A percentile compares a stretch with the other conserved stretches of the same genome.
These are phyloP conservation scores for Mucuna pruriens DNA, from an alignment of 306 rosid genomes.

Conservation along the genomic window DNA sequence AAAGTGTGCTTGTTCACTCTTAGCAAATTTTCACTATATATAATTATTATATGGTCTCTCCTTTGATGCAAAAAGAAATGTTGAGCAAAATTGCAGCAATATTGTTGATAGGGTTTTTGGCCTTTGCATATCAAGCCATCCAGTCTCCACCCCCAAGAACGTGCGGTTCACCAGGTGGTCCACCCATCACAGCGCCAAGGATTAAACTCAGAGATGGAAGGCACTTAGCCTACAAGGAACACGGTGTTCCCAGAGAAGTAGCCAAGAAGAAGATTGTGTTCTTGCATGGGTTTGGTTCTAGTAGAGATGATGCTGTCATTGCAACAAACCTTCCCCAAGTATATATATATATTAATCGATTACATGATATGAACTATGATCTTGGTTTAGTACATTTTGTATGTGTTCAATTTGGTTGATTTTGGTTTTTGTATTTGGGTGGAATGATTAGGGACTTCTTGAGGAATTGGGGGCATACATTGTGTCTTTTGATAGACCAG, in stretches of 20 bases:
- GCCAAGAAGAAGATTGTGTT: conserved; percentile 58
- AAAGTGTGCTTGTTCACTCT: too few relatives aligned
- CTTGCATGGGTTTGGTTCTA: conserved; percentile 48
- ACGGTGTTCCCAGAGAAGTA: conserved; percentile 52
- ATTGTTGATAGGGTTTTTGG: conserved; percentile 43
- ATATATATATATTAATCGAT: neutral
- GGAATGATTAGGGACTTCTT: conserved; percentile 43
- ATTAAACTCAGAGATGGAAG: conserved; percentile 73
- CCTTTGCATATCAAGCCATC: conserved; percentile 39
- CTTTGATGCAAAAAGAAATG: neutral
- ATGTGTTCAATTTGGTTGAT: neutral
- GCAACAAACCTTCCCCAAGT: conserved; percentile 18
- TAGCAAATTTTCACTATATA: too few relatives aligned
- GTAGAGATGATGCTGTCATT: conserved; percentile 31
- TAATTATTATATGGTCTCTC: neutral
- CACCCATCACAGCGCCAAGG: conserved; percentile 57
- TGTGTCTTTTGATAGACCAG: conserved; percentile 57
- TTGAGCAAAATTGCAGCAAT: neutral
- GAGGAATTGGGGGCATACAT: conserved; percentile 46
- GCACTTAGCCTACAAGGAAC: conserved; percentile 65
- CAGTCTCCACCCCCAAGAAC: conserved; percentile 47
- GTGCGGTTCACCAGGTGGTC: conserved; percentile 62
- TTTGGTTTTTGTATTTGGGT: neutral
- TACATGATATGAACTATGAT: too few relatives aligned
- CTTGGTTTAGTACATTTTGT: neutral